A percentile compares a stretch with the other conserved stretches of the same genome.
Evolutionary conservation across 2,329 filamentous ascomycete species (phyloP).

Genomic region (Neonectria coccinea): DNA sequence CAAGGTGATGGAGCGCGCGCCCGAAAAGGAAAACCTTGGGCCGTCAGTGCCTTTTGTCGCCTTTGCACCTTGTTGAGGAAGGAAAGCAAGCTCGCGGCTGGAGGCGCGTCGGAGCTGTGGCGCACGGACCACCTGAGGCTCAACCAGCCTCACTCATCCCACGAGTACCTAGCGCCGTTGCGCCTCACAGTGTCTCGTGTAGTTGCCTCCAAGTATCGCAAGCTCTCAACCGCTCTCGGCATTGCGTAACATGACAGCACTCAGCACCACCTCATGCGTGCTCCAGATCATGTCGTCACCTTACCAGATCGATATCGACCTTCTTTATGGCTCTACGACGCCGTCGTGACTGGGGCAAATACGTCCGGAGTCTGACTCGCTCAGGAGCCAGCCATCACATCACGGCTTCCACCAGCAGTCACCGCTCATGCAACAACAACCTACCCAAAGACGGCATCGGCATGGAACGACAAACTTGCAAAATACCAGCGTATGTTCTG

Average conservation of each 20-base stretch:
- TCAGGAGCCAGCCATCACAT: neutral
- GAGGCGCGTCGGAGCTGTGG: conserved; percentile 29
- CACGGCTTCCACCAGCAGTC: neutral
- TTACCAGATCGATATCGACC: neutral
- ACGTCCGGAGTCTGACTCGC: neutral
- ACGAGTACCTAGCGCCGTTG: conserved; percentile 6
- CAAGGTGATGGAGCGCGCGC: neutral
- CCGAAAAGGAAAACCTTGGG: neutral
- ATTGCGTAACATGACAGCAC: neutral
- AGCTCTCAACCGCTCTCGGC: conserved; percentile 8
- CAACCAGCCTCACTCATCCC: conserved; percentile 19
- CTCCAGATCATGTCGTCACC: too few relatives aligned
- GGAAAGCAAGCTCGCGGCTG: conserved; percentile 20
- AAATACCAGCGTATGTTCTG: conserved; percentile 5
- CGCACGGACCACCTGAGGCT: conserved; percentile 30
- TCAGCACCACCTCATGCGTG: conserved; percentile 8
- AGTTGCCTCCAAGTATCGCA: conserved; percentile 18
- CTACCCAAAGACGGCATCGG: neutral
- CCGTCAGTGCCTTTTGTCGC: conserved; percentile 9
- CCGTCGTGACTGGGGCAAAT: neutral
- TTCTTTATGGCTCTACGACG: neutral
- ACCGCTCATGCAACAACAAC: neutral
- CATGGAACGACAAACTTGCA: neutral
- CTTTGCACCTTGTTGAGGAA: conserved; percentile 24
- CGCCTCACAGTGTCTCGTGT: conserved; percentile 14